phyloP scores from a whole-genome alignment of 208 protist genomes.

The Porcisia hertigi region DNA sequence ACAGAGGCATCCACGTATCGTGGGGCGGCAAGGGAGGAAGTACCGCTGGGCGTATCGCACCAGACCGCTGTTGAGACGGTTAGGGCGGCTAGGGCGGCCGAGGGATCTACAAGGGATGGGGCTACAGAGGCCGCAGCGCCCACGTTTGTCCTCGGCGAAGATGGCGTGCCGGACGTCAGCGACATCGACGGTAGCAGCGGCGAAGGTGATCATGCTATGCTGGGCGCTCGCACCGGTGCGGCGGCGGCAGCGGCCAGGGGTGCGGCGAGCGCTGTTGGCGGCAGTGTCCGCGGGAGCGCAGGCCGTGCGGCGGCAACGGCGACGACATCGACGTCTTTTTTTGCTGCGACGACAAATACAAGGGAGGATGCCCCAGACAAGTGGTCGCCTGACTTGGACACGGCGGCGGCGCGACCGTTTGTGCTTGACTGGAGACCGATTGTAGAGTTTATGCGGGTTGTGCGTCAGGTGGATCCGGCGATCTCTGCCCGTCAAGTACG shows the following conservation, averaged over 20 bases:
- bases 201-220: not conserved
- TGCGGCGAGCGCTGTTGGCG: not conserved
- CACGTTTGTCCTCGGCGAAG: not conserved
- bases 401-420: not conserved
- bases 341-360: not conserved
- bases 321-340: not conserved
- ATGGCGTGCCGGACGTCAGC: not conserved
- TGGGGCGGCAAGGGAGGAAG: not conserved
- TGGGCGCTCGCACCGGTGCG: not conserved
- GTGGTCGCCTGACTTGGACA: not conserved
- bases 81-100: not conserved
- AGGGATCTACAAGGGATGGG: not conserved
- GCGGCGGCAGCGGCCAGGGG: no score
- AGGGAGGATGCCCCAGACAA: not conserved
- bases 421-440: slow-evolving; percentile 30
- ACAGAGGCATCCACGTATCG: not conserved
- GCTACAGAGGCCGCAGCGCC: not conserved
- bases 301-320: not conserved
- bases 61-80: slow-evolving; percentile 3
- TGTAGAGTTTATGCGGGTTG: not conserved
- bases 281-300: not conserved
- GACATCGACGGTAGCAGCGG: not conserved
- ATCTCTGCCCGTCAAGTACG: slow-evolving; percentile 13
- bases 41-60: not conserved
- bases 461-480: slow-evolving; percentile 21